Conservation (phyloP, 345 rosid species). For the Kernera saxatilis region DNA sequence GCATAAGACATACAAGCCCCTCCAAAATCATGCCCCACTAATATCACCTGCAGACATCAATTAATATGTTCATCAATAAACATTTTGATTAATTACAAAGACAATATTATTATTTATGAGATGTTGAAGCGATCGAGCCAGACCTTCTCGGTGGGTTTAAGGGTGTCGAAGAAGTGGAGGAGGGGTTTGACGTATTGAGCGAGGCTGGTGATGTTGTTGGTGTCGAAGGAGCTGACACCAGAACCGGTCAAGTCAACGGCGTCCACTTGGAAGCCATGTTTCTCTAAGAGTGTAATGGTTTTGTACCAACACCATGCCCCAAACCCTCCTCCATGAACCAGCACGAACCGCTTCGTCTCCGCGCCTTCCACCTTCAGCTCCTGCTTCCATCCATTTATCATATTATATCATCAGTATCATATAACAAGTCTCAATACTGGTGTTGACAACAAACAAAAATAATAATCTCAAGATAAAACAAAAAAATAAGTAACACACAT, state of each 20-base stretch:
- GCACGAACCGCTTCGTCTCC: slow-evolving; percentile 53
- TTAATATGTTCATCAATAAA: not conserved
- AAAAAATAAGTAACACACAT: too few species aligned
- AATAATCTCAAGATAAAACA: too few species aligned
- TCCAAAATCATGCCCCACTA: slow-evolving; percentile 98
- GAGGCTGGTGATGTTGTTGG: slow-evolving; percentile 62
- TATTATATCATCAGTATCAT: too few species aligned
- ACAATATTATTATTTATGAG: not conserved
- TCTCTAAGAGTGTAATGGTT: slow-evolving; percentile 58
- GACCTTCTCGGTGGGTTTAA: slow-evolving; percentile 79
- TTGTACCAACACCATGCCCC: slow-evolving; percentile 94
- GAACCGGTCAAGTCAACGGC: slow-evolving; percentile 65
- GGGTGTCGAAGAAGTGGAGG: slow-evolving; percentile 65
- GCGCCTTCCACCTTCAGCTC: slow-evolving; percentile 38
- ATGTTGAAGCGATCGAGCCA: not conserved
- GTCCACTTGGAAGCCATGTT: slow-evolving; percentile 51
- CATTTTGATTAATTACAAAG: not conserved
- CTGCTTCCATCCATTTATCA: slow-evolving; percentile 11
- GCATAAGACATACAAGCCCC: slow-evolving; percentile 84
- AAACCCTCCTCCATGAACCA: slow-evolving; percentile 87
- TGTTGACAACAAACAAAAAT: not conserved
- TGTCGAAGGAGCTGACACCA: slow-evolving; percentile 46
- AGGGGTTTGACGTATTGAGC: slow-evolving; percentile 86
- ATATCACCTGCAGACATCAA: slow-evolving; percentile 52
- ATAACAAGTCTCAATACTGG: not conserved